Evolutionary conservation across 176 grass and related monocot genomes (phyloP), one percentile per base, ranked within the genome.

Genomic region (Themeda triandra): DNA sequence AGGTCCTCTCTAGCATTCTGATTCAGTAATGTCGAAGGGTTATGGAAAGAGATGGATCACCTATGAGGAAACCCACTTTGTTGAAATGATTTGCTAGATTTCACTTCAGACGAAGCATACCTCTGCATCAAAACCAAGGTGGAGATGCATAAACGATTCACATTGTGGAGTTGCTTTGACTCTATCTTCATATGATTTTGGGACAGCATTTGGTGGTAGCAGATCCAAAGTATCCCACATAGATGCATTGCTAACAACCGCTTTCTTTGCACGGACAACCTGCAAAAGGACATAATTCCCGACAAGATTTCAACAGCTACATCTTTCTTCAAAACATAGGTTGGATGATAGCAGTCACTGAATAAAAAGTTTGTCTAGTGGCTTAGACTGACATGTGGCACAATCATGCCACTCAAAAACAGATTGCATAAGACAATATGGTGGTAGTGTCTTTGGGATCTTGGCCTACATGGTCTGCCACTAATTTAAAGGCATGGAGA

Each of bases 81-180:
- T 40, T 32, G 67, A 9, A 9, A 74, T 51, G 21, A 39, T 75
- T 87, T 85, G 40, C 11, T 40, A 68, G 19, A 45, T 40, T 71
- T 85, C 23, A 21, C 31, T 36, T 66, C 48, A 32, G 63, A 31
- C 21, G 0, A 88, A 56, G 28, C 66, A 19, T 89, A 85, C 96
- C 89, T 89, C 68, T 36, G 76, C 86, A 66, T 99, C 93, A 41
- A 99, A 96, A 79, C 93, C 96, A 75, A 94, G 81, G 78, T 99
- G 93, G 76, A 96, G 93, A 86, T 94, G 96, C 96, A 99, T 96
- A 83, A 99, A 96, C 5, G 91, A 99, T 45, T 96, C 96, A 63
- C 96, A 99, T 56, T 96, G 91, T 46, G 93, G 96, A 70, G 96
- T 96, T 90, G 71, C 82, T 82, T 94, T 85, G 84, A 96, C 88